phyloP scores from a whole-genome alignment of 805 yeast genomes.

The Allodekkera sacchari region DNA sequence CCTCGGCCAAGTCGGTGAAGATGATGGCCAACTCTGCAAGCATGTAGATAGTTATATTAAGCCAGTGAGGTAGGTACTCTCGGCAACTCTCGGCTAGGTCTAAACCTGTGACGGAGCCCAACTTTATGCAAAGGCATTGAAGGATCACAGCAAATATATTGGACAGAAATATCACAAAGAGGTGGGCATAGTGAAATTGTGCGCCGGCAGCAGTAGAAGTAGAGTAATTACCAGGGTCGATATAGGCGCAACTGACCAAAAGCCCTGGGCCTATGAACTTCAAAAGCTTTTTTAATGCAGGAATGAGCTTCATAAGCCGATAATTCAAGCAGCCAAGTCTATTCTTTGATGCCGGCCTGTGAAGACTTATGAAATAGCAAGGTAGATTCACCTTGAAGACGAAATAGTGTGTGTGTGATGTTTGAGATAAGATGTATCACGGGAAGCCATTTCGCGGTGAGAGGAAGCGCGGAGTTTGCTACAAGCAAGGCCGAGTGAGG shows the following conservation, averaged over 20 bases:
- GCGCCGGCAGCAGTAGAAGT: constrained; percentile 90
- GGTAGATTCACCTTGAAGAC: too few relatives aligned
- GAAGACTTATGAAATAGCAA: too few relatives aligned
- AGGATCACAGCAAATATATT: constrained; percentile 77
- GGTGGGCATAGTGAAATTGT: constrained; percentile 59
- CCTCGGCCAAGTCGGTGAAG: constrained; percentile 91
- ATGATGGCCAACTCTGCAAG: constrained; percentile 82
- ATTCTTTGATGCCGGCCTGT: too few relatives aligned
- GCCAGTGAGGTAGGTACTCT: constrained; percentile 55
- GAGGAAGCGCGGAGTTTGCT: too few relatives aligned
- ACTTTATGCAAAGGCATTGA: constrained; percentile 74
- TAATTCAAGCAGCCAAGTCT: background rate
- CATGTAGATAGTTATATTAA: constrained; percentile 54
- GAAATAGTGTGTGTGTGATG: too few relatives aligned
- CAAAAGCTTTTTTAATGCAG: constrained; percentile 37
- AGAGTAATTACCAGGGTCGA: constrained; percentile 92
- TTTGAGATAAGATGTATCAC: too few relatives aligned
- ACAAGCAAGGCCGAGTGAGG: too few relatives aligned
- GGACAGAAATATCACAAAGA: constrained; percentile 68
- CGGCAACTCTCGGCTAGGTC: constrained; percentile 84
- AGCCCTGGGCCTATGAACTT: constrained; percentile 83
- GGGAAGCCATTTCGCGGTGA: too few relatives aligned
- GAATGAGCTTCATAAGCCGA: constrained; percentile 1
- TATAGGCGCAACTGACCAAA: constrained; percentile 82
- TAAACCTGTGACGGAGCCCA: constrained; percentile 85